Evolutionary conservation across 257 asterid species (phyloP).

Genomic region (Nicotiana benthamiana): DNA sequence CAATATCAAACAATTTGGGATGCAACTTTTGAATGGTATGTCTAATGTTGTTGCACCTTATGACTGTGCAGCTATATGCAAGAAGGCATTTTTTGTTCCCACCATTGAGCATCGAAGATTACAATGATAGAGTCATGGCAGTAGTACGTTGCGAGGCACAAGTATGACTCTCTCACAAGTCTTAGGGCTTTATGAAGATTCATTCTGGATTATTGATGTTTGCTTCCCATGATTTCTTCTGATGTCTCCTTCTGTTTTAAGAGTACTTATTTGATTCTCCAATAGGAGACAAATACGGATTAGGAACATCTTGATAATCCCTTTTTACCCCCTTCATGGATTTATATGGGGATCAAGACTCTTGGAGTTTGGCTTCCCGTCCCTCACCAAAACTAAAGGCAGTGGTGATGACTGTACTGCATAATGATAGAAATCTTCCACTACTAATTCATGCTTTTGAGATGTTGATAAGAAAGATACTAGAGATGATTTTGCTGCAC

Average conservation of each 20-base stretch:
- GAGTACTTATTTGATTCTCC: background rate
- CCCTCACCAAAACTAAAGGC: background rate
- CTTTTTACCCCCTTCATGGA: background rate
- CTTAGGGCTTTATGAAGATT: background rate
- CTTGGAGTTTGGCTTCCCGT: background rate
- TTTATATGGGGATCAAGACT: background rate
- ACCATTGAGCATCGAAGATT: constrained; percentile 72
- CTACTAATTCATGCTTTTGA: background rate
- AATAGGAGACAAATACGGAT: background rate
- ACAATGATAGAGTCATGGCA: constrained; percentile 84
- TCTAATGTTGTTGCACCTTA: background rate
- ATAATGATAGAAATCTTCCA: background rate
- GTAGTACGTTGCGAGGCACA: constrained; percentile 96
- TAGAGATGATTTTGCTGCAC: background rate
- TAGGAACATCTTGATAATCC: background rate
- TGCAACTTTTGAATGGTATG: background rate
- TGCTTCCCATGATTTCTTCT: background rate
- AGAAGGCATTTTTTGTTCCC: constrained; percentile 91
- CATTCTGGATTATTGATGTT: background rate
- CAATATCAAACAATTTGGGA: background rate
- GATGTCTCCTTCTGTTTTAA: background rate
- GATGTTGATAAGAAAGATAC: background rate
- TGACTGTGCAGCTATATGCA: constrained; percentile 66
- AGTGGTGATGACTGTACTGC: background rate
- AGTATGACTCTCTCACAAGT: constrained; percentile 30